Evolutionary conservation across 139 green algal genomes (phyloP).

Genomic region (Chlamydomonas eustigma): DNA sequence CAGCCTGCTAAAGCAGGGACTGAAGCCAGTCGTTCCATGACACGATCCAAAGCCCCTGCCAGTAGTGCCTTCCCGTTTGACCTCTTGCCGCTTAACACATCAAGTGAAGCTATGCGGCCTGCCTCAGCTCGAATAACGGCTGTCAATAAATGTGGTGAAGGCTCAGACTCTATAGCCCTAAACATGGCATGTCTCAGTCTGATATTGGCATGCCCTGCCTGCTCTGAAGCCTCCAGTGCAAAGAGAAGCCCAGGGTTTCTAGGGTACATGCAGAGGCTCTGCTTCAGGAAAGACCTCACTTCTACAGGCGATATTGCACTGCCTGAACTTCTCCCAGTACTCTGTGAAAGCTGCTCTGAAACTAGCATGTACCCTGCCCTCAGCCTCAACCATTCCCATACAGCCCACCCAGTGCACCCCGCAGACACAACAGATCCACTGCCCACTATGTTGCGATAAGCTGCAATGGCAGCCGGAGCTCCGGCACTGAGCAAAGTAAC

Average conservation of each 20-base stretch:
- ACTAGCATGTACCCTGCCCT: constrained; percentile 4
- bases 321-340: no score
- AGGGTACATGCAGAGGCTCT: constrained; percentile 17
- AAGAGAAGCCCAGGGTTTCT: constrained; percentile 5
- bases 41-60: not conserved
- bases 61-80: not conserved
- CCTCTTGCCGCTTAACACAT: no score
- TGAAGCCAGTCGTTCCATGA: not conserved
- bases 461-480: not conserved
- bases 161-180: not conserved
- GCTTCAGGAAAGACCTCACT: not conserved
- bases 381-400: constrained; percentile 18
- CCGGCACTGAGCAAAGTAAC: not conserved
- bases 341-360: not conserved
- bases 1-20: not conserved
- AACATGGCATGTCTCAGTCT: constrained; percentile 12
- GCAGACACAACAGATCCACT: not conserved
- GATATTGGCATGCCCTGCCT: constrained; percentile 4
- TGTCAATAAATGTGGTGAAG: not conserved
- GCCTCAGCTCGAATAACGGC: not conserved
- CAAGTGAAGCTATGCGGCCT: not conserved
- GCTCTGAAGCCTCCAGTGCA: constrained; percentile 8
- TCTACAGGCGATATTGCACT: not conserved
- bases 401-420: not conserved
- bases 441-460: not conserved